Evolutionary conservation across 169 alveolate species (phyloP), one percentile per base, ranked within the genome.

Genomic region (Cryptosporidium meleagridis): DNA sequence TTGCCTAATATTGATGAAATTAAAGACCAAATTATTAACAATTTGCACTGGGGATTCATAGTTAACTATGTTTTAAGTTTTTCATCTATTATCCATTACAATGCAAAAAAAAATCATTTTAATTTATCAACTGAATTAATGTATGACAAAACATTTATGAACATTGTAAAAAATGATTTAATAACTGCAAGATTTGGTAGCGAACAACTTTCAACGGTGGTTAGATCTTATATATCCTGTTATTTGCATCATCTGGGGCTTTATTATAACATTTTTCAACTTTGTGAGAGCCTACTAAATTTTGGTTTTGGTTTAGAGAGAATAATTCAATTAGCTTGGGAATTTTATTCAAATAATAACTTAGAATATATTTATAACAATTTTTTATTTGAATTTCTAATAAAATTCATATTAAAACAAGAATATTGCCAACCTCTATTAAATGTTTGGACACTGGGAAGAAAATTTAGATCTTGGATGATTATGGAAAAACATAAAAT

Each of bases 211-310:
- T 52, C 69, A 29, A n/a, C 10, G 9, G 23, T 53, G 9, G 62
- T 72, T 2, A 72, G 85, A 72, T 70, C 70, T 1, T 72, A 72
- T 53, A 72, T 72, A 21, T 72, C 70, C 18, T 72, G 85, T 31
- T 52, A 72, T 55, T 37, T 72, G 26, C 85, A 72, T 35, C 85
- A 72, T 52, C 70, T 72, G 8, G 85, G 85, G 8, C 70, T 72
- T 21, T 53, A 72, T 55, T 53, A 26, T 9, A 72, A 72, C n/a
- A 55, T 52, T 23, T 72, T 72, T 45, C 69, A 72, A 12, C 10
- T 72, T 3, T 51, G 69, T 52, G 70, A 72, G 31, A 26, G 18
- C 6, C 31, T 52, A 14, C 4, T 45, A 0, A 55, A 55, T 16
- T 55, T 26, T 4, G 37, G 67, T 21, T 2, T 23, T 55, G 67